Evolutionary conservation across 352 stramenopile species (phyloP), one percentile per base, ranked within the genome.

Genomic region (Globisporangium splendens): DNA sequence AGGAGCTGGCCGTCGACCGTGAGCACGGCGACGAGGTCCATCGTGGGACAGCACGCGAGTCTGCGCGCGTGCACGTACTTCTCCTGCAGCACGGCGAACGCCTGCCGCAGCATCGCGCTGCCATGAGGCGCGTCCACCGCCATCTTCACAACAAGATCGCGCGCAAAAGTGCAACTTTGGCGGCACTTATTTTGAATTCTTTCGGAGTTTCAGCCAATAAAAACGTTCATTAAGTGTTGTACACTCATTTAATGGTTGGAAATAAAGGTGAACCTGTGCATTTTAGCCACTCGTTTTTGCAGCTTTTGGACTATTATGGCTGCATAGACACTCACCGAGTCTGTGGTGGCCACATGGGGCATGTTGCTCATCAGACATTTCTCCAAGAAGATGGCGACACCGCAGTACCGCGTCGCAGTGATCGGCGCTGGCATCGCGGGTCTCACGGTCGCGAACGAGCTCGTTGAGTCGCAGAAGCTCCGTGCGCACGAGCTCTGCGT

Each of bases 11-110:
- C 67, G 51, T 93, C 85, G 12, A 69, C 65, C 8, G 80, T 91
- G 39, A 93, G 59, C 14, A 92, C 61, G 2, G 83, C 84, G 28
- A 94, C 50, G 22, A 92, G 70, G 59, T 93, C 85, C 85, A 94
- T 94, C 10, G 77, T 84, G 12, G 84, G 79, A 24, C 84, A 91
- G 50, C 80, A 91, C 13, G 54, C 61, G 2, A 94, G 57, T 0
- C 60, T 62, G 15, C 69, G 54, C 14, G 82, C 81, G 47, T 65
- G 69, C 59, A 86, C 73, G 43, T 73, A 88, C 54, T 88, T 86
- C 7, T 91, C 82, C 59, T 91, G 82, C 49, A 94, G 69, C 68
- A 83, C 63, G 53, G 78, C 75, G 53, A 88, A 92, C 50, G 72
- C 67, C 10, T 46, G 48, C n/a, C 20, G 44, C 33, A 10, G 44